Evolutionary conservation across 192 early-diverging fungal species (phyloP).

Genomic region (Mortierella claussenii): DNA sequence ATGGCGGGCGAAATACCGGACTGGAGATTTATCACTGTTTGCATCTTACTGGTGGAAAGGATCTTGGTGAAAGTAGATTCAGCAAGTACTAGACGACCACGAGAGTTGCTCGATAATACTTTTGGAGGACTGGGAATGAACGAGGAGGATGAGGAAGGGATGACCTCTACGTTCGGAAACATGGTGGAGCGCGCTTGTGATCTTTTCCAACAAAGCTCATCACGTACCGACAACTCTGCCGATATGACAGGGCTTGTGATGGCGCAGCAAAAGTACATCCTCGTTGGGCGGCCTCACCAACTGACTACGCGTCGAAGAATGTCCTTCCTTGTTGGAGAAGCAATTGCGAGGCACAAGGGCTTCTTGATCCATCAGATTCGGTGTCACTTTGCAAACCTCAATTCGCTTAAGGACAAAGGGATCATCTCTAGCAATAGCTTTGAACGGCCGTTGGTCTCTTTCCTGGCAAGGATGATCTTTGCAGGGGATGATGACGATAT

Average conservation of each 20-base stretch:
- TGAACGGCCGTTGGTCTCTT: no score
- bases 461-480: neutral
- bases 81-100: no score
- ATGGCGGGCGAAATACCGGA: slow-evolving; percentile 30
- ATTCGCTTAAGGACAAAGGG: no score
- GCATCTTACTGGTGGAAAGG: slow-evolving; percentile 12
- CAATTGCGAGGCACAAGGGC: neutral
- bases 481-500: no score
- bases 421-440: no score
- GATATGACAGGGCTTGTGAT: neutral
- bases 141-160: no score
- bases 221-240: neutral
- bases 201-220: neutral
- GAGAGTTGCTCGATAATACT: no score
- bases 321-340: slow-evolving; percentile 9
- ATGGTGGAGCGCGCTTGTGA: neutral
- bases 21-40: slow-evolving; percentile 28
- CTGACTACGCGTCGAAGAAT: slow-evolving; percentile 8
- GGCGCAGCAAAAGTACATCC: slow-evolving; percentile 8
- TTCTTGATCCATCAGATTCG: slow-evolving; percentile 4
- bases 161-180: no score
- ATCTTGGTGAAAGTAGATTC: neutral
- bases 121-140: no score
- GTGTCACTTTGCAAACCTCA: no score
- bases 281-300: slow-evolving; percentile 4